Evolutionary conservation across 371 early-diverging fungal genomes (phyloP).

Genomic region (Amoeboaphelidium occidentale): DNA sequence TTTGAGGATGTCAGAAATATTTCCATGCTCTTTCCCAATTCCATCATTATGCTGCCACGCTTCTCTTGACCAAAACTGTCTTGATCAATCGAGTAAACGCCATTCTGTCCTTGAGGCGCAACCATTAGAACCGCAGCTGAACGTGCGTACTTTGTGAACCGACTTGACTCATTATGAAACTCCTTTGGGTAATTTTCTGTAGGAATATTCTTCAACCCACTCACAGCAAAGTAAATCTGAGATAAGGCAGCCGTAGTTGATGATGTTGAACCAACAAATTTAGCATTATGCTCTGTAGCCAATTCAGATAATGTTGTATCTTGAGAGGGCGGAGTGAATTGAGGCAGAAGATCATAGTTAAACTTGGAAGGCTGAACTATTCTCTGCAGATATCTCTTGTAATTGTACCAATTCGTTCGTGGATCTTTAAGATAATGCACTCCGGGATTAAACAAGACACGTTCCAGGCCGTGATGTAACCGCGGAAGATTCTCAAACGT

Average conservation of each 20-base stretch:
- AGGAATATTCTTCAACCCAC: constrained; percentile 35
- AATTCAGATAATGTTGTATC: constrained; percentile 28
- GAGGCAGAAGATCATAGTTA: constrained; percentile 42
- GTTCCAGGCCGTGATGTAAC: not conserved
- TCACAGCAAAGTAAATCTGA: constrained; percentile 47
- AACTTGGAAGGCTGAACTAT: constrained; percentile 54
- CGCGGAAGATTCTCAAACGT: not conserved
- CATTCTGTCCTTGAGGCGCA: constrained; percentile 20
- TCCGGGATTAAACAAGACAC: constrained; percentile 30
- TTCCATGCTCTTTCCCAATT: constrained; percentile 60
- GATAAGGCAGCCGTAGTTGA: constrained; percentile 51
- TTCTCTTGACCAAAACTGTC: constrained; percentile 36
- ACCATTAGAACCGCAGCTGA: constrained; percentile 32
- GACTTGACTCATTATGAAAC: constrained; percentile 25
- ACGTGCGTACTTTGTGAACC: constrained; percentile 28
- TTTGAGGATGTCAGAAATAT: constrained; percentile 41
- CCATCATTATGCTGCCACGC: constrained; percentile 1
- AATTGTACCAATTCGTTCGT: constrained; percentile 44
- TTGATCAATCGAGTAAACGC: constrained; percentile 54
- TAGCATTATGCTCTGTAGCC: constrained; percentile 17
- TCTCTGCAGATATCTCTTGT: constrained; percentile 39
- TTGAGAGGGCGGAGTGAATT: constrained; percentile 49
- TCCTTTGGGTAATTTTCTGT: constrained; percentile 26
- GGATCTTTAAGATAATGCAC: constrained; percentile 63
- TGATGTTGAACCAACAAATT: constrained; percentile 65